Base-by-base conservation (phyloP, 805 yeast species). In the Sugiyamaella chiloensis region DNA sequence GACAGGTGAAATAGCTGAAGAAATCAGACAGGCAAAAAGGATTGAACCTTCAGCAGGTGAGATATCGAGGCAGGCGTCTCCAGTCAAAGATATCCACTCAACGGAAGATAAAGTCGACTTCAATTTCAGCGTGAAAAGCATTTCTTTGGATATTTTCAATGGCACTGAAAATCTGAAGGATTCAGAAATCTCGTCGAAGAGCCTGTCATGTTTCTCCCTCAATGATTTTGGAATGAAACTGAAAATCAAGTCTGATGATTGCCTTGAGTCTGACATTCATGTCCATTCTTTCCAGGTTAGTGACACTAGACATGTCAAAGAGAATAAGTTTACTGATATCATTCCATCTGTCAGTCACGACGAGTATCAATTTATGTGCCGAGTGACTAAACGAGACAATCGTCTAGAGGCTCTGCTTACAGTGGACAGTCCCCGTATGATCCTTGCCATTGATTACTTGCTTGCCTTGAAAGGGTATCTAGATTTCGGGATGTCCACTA, bases 401-500 rank as follows among this genome's bases (percentile, higher is more conserved):
- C 65, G 73, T 30, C 71, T 78, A 4, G 75, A 78, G 17, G 61
- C 77, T 2, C 74, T 81, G 59, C 60, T 85, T 3, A 79, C 88
- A 0, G 75, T 91, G 8, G 95, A 87, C 51, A 85, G 83, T 52
- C 97, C 97, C 0, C 78, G 77, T 48, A 75, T 85, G 8, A 81
- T 93, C 42, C 63, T 93, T 24, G 96, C 97, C 0, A 68, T 93
- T 55, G 98, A 90, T 60, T 90, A 87, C 63, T 60, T 91, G 29
- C 78, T 90, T 64, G 87, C 93, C 1, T 59, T 93, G 55, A 85
- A 85, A 53, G 61, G 69, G 0, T 90, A 83, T 61, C 63, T 71
- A n/a, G 81, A 76, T 47, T 70, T 69, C 37, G 86, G 80, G 0
- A 54, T 76, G 21, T 52, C 62, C 41, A 29, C 42, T 26, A 48